Evolutionary conservation across 768 basidiomycete species (phyloP).

Genomic region (Dacryopinax primogenitus): DNA sequence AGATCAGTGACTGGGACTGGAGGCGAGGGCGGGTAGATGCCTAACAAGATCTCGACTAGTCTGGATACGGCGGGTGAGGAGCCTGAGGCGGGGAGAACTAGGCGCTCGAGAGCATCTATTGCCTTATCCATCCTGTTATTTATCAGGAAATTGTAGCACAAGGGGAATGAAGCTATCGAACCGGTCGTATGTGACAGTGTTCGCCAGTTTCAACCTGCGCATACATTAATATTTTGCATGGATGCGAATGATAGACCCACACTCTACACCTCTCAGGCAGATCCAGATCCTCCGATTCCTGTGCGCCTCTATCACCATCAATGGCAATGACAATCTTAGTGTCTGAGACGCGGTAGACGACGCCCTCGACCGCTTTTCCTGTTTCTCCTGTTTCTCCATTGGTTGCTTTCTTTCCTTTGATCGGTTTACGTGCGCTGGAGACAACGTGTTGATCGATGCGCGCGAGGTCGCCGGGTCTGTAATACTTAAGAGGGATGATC

Average conservation of each 20-base stretch:
- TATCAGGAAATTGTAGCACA: slow-evolving; percentile 7
- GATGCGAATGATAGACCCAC: slow-evolving; percentile 18
- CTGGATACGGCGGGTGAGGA: slow-evolving; percentile 33
- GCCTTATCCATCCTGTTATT: slow-evolving; percentile 73
- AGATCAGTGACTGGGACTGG: slow-evolving; percentile 28
- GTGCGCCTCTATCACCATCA: slow-evolving; percentile 32
- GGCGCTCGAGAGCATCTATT: slow-evolving; percentile 49
- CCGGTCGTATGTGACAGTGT: slow-evolving; percentile 86
- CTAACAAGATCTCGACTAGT: slow-evolving; percentile 59
- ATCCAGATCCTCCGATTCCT: slow-evolving; percentile 50
- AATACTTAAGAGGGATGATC: neutral
- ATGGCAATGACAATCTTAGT: slow-evolving; percentile 70
- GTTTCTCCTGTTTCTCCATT: slow-evolving; percentile 28
- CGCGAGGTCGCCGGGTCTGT: slow-evolving; percentile 78
- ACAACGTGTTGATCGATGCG: slow-evolving; percentile 62
- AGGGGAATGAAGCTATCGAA: slow-evolving; percentile 18
- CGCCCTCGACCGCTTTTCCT: slow-evolving; percentile 47
- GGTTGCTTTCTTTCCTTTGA: slow-evolving; percentile 34
- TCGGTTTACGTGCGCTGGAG: slow-evolving; percentile 29
- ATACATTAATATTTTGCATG: neutral
- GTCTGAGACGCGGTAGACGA: slow-evolving; percentile 83
- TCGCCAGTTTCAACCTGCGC: slow-evolving; percentile 64
- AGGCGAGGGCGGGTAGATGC: slow-evolving; percentile 39
- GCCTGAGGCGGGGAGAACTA: slow-evolving; percentile 20
- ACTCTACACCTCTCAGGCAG: slow-evolving; percentile 74